Conservation (phyloP, 1,284 basidiomycete species). For the Irpex rosettiformis region DNA sequence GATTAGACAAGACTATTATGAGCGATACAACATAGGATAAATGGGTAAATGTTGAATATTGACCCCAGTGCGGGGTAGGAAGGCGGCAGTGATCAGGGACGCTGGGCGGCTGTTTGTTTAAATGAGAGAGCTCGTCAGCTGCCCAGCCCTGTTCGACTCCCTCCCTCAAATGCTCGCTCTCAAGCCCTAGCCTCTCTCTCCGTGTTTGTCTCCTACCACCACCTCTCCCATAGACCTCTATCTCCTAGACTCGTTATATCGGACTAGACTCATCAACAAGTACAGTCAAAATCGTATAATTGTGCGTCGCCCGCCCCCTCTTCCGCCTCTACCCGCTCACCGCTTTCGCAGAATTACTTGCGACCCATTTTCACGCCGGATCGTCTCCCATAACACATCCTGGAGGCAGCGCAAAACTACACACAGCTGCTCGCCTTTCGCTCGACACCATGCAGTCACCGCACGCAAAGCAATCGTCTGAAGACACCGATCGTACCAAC, state of each 20-base stretch:
- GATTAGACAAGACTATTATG: no score
- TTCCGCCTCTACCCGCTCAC: neutral
- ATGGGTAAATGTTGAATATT: neutral
- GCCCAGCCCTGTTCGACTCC: neutral
- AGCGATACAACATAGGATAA: neutral
- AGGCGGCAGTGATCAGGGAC: neutral
- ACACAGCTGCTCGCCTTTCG: conserved; percentile 25
- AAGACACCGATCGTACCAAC: conserved; percentile 44
- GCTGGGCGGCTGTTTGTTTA: neutral
- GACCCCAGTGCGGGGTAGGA: neutral
- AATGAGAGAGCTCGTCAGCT: conserved; percentile 1
- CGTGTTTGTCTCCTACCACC: neutral
- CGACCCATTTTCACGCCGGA: conserved; percentile 18
- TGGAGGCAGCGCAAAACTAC: conserved; percentile 21
- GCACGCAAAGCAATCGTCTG: conserved; percentile 27
- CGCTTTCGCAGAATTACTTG: neutral
- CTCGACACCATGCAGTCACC: conserved; percentile 25
- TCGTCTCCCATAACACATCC: conserved; percentile 13
- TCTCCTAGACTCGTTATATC: conserved; percentile 6
- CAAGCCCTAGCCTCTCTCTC: neutral
- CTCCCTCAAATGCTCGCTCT: conserved; percentile 2
- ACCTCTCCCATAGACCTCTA: neutral
- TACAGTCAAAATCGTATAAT: conserved; percentile 7
- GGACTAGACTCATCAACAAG: conserved; percentile 10
- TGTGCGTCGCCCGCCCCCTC: conserved; percentile 1